A percentile compares a stretch with the other conserved stretches of the same genome.
Conservation (phyloP, 2,329 filamentous ascomycete species). For the Penicillium sp. region DNA sequence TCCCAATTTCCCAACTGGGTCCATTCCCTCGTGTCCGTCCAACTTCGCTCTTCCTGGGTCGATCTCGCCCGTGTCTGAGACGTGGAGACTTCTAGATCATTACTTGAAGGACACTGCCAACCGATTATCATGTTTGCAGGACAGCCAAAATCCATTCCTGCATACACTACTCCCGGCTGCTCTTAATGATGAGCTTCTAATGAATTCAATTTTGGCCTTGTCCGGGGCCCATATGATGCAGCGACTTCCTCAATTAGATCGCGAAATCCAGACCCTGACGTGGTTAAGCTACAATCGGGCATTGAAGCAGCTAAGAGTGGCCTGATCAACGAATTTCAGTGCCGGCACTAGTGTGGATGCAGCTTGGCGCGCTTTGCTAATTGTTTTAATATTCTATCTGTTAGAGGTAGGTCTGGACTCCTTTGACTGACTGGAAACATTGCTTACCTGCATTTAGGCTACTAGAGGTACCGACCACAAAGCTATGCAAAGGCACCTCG, state of each 20-base stretch:
- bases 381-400: conserved; percentile 16
- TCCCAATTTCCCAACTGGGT: conserved; percentile 1
- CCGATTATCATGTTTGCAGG: conserved; percentile 17
- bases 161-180: conserved; percentile 16
- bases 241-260: conserved; percentile 5
- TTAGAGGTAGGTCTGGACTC: conserved; percentile 4
- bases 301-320: conserved; percentile 13
- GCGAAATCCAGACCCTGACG: conserved; percentile 10
- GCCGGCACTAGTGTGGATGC: conserved; percentile 1
- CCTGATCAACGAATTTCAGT: conserved; percentile 3
- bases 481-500: conserved; percentile 16
- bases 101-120: conserved; percentile 19
- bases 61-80: conserved; percentile 3
- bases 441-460: conserved; percentile 7
- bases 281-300: conserved; percentile 14
- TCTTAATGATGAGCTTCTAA: conserved; percentile 13
- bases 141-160: conserved; percentile 16
- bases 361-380: conserved; percentile 10
- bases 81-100: conserved; percentile 16
- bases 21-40: conserved; percentile 8
- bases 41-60: conserved; percentile 9
- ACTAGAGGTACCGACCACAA: conserved; percentile 14
- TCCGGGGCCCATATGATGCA: conserved; percentile 16
- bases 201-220: conserved; percentile 16
- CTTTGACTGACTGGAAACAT: background rate